These are phyloP conservation scores for Sarocladium strictum DNA, from an alignment of 2,329 filamentous ascomycete genomes.

Conservation along the genomic window DNA sequence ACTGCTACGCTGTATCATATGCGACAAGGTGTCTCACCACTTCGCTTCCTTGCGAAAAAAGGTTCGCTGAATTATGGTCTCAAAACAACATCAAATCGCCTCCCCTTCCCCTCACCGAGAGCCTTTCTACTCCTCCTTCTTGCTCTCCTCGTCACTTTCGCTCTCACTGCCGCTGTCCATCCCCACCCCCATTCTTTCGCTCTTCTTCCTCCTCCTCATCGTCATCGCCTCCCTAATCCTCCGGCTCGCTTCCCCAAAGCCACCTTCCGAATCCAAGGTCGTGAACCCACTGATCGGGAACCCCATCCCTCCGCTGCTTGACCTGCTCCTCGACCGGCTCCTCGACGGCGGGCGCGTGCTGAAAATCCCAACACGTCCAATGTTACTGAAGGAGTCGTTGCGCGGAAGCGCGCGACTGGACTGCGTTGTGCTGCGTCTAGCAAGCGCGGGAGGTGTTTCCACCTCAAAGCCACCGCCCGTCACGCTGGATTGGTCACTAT, in stretches of 20 bases:
- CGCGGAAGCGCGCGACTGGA: slow-evolving; percentile 58
- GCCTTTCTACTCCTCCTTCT: slow-evolving; percentile 29
- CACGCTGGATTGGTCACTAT: slow-evolving; percentile 43
- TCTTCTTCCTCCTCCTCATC: slow-evolving; percentile 51
- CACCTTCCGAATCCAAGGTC: slow-evolving; percentile 57
- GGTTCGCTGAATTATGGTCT: neutral
- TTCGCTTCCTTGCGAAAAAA: neutral
- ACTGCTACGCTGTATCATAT: too few relatives aligned
- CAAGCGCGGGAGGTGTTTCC: slow-evolving; percentile 34
- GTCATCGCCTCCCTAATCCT: slow-evolving; percentile 84
- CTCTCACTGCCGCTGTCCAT: slow-evolving; percentile 26
- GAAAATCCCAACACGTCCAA: slow-evolving; percentile 83
- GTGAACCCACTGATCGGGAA: slow-evolving; percentile 69
- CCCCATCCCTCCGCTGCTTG: slow-evolving; percentile 60
- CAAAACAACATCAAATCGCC: neutral
- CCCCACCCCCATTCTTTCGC: slow-evolving; percentile 33
- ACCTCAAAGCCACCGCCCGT: slow-evolving; percentile 22
- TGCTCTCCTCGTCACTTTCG: slow-evolving; percentile 35
- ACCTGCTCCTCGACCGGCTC: slow-evolving; percentile 64
- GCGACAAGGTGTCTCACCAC: too few relatives aligned
- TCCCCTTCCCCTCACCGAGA: neutral
- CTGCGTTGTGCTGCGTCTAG: slow-evolving; percentile 44
- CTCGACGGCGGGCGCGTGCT: slow-evolving; percentile 81
- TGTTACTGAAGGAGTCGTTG: slow-evolving; percentile 91
- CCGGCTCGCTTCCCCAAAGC: slow-evolving; percentile 75